A percentile compares a stretch with the other conserved stretches of the same genome.
phyloP scores from a whole-genome alignment of 495 filamentous ascomycete species.

The Penicillium samsonianum region DNA sequence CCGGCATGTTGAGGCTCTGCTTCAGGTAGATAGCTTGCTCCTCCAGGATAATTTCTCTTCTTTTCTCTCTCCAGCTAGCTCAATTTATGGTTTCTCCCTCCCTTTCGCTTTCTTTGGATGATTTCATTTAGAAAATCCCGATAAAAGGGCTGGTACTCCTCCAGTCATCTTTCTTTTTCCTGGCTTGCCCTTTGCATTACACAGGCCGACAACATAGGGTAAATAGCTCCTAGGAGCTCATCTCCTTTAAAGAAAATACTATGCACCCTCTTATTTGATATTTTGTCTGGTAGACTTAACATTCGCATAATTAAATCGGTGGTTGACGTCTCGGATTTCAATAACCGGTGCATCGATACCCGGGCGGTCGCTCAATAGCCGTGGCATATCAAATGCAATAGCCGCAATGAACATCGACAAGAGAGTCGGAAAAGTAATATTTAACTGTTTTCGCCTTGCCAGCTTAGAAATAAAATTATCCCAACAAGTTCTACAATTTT shows the following conservation, averaged over 20 bases:
- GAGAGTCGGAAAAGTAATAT: not conserved
- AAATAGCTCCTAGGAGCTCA: no score
- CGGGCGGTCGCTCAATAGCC: slow-evolving; percentile 9
- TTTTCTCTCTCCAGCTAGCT: not conserved
- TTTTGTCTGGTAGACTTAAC: not conserved
- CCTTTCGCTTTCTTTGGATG: no score
- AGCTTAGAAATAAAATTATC: not conserved
- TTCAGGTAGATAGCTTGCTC: no score
- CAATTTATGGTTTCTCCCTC: no score
- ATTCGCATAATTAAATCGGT: not conserved
- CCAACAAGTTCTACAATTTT: not conserved
- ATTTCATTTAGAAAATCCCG: no score
- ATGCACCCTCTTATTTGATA: not conserved
- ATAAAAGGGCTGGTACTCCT: no score
- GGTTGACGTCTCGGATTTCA: slow-evolving; percentile 9
- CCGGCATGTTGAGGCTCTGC: no score
- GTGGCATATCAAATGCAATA: not conserved
- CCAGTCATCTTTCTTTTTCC: no score
- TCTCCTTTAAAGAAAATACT: no score
- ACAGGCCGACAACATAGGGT: no score
- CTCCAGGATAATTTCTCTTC: not conserved
- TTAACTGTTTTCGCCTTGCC: not conserved
- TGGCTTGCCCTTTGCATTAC: no score
- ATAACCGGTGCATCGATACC: slow-evolving; percentile 10
- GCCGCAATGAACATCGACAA: not conserved